A percentile compares a stretch with the other conserved stretches of the same genome.
phyloP scores from a whole-genome alignment of 2,329 filamentous ascomycete species.

The Bipolaris sorokiniana region DNA sequence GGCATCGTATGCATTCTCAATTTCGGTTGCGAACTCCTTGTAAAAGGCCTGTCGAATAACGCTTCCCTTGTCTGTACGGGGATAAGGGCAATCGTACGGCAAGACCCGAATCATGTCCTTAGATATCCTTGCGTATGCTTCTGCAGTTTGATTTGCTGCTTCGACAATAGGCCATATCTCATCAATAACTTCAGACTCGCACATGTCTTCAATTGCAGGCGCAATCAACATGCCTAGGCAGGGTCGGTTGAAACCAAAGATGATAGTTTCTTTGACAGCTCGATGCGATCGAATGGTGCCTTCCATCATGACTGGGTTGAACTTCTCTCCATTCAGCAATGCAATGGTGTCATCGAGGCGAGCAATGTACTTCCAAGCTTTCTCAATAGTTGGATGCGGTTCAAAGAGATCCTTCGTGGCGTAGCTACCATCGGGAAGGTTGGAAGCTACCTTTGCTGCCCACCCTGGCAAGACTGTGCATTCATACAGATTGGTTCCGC shows the following conservation, averaged over 20 bases:
- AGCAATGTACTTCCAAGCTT: slow-evolving; percentile 56
- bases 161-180: slow-evolving; percentile 58
- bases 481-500: slow-evolving; percentile 50
- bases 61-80: slow-evolving; percentile 63
- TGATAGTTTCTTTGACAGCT: slow-evolving; percentile 61
- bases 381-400: slow-evolving; percentile 52
- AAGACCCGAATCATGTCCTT: slow-evolving; percentile 61
- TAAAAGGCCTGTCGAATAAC: slow-evolving; percentile 62
- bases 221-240: slow-evolving; percentile 62
- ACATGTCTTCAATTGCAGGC: slow-evolving; percentile 31
- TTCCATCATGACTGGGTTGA: slow-evolving; percentile 59
- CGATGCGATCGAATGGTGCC: slow-evolving; percentile 59
- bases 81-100: slow-evolving; percentile 54
- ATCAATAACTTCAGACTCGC: slow-evolving; percentile 41
- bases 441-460: slow-evolving; percentile 43
- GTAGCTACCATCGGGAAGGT: slow-evolving; percentile 27
- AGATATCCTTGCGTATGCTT: slow-evolving; percentile 61
- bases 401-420: slow-evolving; percentile 54
- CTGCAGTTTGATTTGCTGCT: slow-evolving; percentile 57
- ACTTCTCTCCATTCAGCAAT: slow-evolving; percentile 59
- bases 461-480: slow-evolving; percentile 47
- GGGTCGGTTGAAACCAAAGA: slow-evolving; percentile 62
- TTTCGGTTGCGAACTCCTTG: slow-evolving; percentile 55
- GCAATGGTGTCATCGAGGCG: slow-evolving; percentile 56
- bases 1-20: slow-evolving; percentile 55